Evolutionary conservation across 225 moss, liverwort and hornwort genomes (phyloP).

Genomic region (Neckera pumila): DNA sequence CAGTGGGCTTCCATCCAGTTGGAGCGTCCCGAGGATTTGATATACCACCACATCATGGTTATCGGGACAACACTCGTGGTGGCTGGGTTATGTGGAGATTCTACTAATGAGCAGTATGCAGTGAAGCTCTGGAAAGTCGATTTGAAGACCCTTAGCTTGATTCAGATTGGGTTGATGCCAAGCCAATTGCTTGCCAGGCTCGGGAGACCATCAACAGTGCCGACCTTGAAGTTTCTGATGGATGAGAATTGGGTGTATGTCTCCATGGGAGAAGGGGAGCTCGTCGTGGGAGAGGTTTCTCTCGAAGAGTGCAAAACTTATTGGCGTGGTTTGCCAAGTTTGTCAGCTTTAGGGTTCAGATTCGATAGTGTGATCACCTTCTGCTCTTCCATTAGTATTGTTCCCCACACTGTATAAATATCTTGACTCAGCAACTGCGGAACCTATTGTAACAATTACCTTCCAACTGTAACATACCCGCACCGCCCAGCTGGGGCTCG

Average conservation of each 20-base stretch:
- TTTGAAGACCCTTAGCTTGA: neutral
- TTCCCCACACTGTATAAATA: neutral
- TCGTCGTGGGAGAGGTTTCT: slow-evolving; percentile 32
- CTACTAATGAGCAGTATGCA: neutral
- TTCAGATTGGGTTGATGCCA: slow-evolving; percentile 37
- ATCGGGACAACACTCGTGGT: slow-evolving; percentile 22
- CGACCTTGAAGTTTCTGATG: slow-evolving; percentile 6
- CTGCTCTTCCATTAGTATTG: slow-evolving; percentile 12
- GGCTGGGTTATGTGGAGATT: slow-evolving; percentile 20
- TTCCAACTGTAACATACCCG: neutral
- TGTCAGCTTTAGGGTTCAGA: slow-evolving; percentile 17
- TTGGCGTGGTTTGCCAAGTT: slow-evolving; percentile 25
- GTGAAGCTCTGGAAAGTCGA: slow-evolving; percentile 36
- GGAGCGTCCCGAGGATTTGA: slow-evolving; percentile 5
- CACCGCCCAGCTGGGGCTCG: too few relatives aligned
- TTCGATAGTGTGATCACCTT: slow-evolving; percentile 30
- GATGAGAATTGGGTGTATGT: slow-evolving; percentile 31
- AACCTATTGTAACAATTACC: neutral
- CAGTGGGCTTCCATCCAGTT: slow-evolving; percentile 16
- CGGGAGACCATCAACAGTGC: neutral
- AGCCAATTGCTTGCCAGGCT: neutral
- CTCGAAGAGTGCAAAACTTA: slow-evolving; percentile 14
- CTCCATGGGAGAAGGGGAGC: neutral
- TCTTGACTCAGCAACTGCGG: neutral
- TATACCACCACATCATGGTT: slow-evolving; percentile 16